Conservation (phyloP, 306 rosid species). For the Vicia villosa region DNA sequence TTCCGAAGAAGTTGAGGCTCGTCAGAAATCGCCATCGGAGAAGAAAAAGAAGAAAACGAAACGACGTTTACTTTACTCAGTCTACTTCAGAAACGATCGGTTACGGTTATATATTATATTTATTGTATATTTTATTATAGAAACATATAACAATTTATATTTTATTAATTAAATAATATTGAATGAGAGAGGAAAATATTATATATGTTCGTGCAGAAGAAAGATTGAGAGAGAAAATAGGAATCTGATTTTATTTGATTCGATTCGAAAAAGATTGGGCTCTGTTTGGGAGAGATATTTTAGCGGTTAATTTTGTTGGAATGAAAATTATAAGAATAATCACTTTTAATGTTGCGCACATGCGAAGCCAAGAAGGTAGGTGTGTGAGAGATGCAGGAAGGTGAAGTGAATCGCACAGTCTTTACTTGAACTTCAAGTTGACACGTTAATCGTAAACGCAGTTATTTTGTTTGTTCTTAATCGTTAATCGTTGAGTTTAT, state of each 20-base stretch:
- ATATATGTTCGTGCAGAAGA: neutral
- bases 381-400: neutral
- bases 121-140: neutral
- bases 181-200: neutral
- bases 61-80: neutral
- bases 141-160: neutral
- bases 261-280: neutral
- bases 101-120: neutral
- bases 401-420: neutral
- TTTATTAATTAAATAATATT: too few relatives aligned
- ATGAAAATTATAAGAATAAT: neutral
- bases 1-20: constrained; percentile 40
- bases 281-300: neutral
- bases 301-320: neutral
- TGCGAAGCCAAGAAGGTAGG: neutral
- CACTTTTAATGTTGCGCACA: neutral
- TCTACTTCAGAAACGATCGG: constrained; percentile 5
- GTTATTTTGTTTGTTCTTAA: neutral
- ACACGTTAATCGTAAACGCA: neutral
- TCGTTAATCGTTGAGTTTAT: neutral
- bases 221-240: neutral
- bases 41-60: neutral
- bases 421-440: neutral
- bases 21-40: constrained; percentile 62
- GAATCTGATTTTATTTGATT: neutral